Conservation (phyloP, 2,329 filamentous ascomycete species). For the Calycina marina region DNA sequence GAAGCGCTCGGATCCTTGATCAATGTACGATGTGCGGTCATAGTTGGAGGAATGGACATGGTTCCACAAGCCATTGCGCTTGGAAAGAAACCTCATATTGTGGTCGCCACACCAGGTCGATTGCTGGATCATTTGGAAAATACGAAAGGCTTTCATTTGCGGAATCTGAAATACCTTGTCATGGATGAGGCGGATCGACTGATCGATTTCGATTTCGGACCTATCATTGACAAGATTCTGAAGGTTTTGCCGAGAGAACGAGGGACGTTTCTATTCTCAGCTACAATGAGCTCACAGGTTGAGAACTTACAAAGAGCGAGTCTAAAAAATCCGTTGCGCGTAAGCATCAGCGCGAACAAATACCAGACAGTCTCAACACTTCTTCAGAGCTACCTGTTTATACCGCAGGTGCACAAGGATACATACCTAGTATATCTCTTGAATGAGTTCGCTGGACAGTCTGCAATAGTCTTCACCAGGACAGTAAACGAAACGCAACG, state of each 20-base stretch:
- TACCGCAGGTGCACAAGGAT: conserved; percentile 79
- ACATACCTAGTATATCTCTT: conserved; percentile 75
- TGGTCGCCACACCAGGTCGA: conserved; percentile 83
- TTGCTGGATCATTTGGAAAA: conserved; percentile 88
- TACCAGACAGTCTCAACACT: conserved; percentile 88
- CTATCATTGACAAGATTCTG: conserved; percentile 82
- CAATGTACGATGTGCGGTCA: conserved; percentile 68
- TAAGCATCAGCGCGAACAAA: conserved; percentile 68
- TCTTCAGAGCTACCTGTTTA: conserved; percentile 73
- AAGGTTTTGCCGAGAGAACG: conserved; percentile 70
- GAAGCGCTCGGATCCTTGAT: conserved; percentile 80
- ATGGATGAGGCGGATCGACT: conserved; percentile 92
- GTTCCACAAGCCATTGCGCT: conserved; percentile 80
- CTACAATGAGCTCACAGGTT: conserved; percentile 87
- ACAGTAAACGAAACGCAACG: conserved; percentile 88
- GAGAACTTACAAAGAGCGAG: conserved; percentile 85
- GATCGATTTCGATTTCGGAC: conserved; percentile 87
- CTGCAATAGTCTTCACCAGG: conserved; percentile 77
- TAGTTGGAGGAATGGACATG: conserved; percentile 95
- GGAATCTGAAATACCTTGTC: conserved; percentile 71
- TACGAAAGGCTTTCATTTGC: conserved; percentile 86
- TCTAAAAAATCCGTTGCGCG: conserved; percentile 67
- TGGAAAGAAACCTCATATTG: conserved; percentile 88
- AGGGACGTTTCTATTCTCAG: conserved; percentile 80
- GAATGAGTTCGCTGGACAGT: conserved; percentile 77